Percentiles rank a stretch among this genome's conserved stretches.
phyloP scores from a whole-genome alignment of 345 rosid species.

The Clausena lansium region DNA sequence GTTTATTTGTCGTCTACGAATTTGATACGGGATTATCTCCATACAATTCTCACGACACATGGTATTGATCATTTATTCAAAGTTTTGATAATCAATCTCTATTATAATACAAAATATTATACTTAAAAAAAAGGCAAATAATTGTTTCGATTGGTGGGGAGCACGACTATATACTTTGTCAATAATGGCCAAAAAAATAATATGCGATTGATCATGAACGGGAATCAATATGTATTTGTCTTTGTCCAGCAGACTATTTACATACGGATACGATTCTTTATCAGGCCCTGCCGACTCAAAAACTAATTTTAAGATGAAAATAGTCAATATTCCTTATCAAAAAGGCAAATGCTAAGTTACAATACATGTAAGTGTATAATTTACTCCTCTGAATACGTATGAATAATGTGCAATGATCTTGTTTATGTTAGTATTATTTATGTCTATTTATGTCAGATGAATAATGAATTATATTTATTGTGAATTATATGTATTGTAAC shows the following conservation, averaged over 20 bases:
- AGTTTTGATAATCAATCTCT: background rate
- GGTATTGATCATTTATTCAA: no score
- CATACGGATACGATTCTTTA: background rate
- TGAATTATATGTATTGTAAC: no score
- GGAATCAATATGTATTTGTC: background rate
- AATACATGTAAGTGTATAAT: no score
- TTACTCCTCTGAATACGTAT: no score
- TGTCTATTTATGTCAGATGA: no score
- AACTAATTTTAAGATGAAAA: background rate
- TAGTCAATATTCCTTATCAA: accelerated
- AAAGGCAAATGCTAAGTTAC: no score
- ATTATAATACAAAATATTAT: background rate
- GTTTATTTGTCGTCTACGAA: background rate
- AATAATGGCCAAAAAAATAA: background rate
- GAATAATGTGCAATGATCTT: no score
- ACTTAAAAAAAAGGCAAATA: background rate
- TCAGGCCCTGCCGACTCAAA: background rate
- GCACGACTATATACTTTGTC: background rate
- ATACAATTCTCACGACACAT: no score
- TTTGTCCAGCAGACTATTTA: background rate
- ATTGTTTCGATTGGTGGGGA: background rate
- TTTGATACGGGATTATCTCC: no score
- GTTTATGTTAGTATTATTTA: no score
- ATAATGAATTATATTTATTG: no score
- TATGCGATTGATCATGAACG: background rate